Conservation (phyloP, 2,329 filamentous ascomycete species). For the Grosmannia huntii region DNA sequence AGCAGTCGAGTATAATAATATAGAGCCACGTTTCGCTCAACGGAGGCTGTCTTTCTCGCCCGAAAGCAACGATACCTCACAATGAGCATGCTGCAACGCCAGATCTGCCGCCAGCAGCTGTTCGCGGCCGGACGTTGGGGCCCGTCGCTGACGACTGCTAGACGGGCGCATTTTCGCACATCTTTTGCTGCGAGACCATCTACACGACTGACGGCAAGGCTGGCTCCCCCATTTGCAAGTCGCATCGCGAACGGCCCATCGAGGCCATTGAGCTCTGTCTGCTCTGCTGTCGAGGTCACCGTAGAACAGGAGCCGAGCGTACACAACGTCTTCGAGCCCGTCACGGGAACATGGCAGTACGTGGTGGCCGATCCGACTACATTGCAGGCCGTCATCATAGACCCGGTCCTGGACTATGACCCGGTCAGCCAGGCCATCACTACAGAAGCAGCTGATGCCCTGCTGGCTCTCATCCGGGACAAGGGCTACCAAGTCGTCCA, state of each 20-base stretch:
- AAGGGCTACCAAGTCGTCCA: conserved; percentile 32
- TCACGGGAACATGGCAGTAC: conserved; percentile 46
- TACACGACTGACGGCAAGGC: not conserved
- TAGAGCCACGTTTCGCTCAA: not conserved
- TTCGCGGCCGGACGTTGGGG: not conserved
- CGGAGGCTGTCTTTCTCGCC: not conserved
- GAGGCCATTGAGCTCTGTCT: not conserved
- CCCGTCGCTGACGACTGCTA: not conserved
- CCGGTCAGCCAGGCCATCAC: conserved; percentile 25
- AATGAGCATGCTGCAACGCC: not conserved
- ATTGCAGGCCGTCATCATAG: conserved; percentile 40
- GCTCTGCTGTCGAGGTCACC: not conserved
- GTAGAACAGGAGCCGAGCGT: conserved; percentile 23
- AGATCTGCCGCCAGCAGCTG: not conserved
- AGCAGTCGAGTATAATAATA: not conserved
- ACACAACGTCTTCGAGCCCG: conserved; percentile 25
- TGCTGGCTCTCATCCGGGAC: conserved; percentile 31
- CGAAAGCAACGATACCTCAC: not conserved
- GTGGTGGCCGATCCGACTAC: conserved; percentile 41
- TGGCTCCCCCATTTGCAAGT: not conserved
- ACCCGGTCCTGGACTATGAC: conserved; percentile 48
- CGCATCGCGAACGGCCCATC: not conserved
- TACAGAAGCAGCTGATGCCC: conserved; percentile 37
- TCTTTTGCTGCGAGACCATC: not conserved
- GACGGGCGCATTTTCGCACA: not conserved